phyloP scores from a whole-genome alignment of 106 monocot species.

The Phalaenopsis aphrodite region DNA sequence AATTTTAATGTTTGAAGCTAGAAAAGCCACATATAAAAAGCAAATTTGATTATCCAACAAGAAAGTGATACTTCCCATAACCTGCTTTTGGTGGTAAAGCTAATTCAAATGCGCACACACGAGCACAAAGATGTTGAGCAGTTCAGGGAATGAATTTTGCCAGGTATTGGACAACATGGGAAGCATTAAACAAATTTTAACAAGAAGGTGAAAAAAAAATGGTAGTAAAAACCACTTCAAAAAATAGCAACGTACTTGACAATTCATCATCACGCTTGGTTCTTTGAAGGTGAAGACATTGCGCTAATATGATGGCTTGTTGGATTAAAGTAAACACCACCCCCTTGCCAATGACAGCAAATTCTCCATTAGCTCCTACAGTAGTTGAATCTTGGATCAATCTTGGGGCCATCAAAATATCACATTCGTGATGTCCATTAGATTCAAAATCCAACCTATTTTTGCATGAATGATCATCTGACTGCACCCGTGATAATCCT shows the following conservation, averaged over 20 bases:
- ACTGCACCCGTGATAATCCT: conserved; percentile 12
- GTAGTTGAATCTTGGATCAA: conserved; percentile 39
- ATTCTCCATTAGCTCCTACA: conserved; percentile 17
- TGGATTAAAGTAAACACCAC: conserved; percentile 44
- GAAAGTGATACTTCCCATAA: no score
- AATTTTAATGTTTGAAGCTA: no score
- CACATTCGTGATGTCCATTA: conserved; percentile 37
- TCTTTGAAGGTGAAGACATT: conserved; percentile 64
- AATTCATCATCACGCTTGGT: conserved; percentile 86
- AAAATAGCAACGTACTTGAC: conserved; percentile 48
- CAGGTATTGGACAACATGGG: no score
- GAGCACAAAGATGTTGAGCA: no score
- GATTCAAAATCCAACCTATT: conserved; percentile 12
- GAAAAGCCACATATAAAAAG: no score
- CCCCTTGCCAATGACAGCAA: conserved; percentile 6
- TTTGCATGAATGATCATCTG: conserved; percentile 7
- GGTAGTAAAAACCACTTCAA: neutral
- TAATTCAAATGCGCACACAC: no score
- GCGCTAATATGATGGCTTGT: conserved; percentile 76
- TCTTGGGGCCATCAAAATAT: conserved; percentile 66
- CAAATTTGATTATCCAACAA: no score
- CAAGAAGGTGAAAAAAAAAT: neutral
- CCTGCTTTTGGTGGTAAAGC: no score
- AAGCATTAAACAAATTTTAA: neutral
- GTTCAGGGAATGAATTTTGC: no score